Base-by-base conservation (phyloP, 2,329 filamentous ascomycete species). In the Coccinonectria pachysandricola region DNA sequence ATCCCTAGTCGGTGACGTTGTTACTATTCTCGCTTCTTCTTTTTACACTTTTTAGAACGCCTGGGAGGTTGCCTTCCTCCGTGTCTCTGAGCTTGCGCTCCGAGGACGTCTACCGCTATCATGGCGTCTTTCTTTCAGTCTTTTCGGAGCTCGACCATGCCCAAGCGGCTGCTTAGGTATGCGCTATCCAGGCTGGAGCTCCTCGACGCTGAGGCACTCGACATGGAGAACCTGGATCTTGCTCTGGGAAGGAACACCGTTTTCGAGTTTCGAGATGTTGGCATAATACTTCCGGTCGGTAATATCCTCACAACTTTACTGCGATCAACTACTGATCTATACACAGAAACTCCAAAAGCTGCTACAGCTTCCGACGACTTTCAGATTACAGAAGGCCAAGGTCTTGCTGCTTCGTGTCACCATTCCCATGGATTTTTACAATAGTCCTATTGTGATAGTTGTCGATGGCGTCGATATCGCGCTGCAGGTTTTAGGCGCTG, bases 101-200 rank as follows among this genome's bases (percentile, higher is more conserved):
- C n/a, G n/a, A n/a, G n/a, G n/a, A n/a, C n/a, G n/a, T n/a, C n/a
- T n/a, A n/a, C n/a, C n/a, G n/a, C n/a, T n/a, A 53, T 35, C 54
- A 86, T 87, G 81, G 75, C 78, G 28, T 76, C 70, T 50, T 75
- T 83, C 51, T 71, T 91, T 47, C 77, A 65, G 55, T 67, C 65
- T 31, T 73, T 75, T 46, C 59, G 64, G 45, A 65, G 58, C 52
- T 73, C 85, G 37, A 82, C 74, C 42, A 84, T 93, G 65, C 83
- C 87, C 60, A 93, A 91, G 68, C 77, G 80, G 54, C 68, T 96
- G 45, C 70, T 96, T 39, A 79, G 84, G 42, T 94, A 91, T 62
- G 84, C 79, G 25, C 64, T 98, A 21, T 79, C 80, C 13, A 76
- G 79, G 31, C 67, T 94, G 32, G 86, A 93, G 43, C 67, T 95